Conservation (phyloP, 2,329 filamentous ascomycete genomes). For the Fusarium domesticum region DNA sequence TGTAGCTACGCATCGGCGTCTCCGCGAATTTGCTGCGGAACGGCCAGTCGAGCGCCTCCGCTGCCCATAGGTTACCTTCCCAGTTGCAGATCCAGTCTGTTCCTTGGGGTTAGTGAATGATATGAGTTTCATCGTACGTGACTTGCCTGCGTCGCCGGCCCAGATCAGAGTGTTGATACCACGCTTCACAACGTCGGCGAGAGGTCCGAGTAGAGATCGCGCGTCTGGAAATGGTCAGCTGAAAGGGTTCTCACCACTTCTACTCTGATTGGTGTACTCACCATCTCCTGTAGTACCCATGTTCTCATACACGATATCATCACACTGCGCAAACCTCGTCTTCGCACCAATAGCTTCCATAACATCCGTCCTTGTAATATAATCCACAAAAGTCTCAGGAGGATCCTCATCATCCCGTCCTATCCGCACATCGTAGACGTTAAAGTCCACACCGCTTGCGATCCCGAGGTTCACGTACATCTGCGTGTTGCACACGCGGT, state of each 20-base stretch:
- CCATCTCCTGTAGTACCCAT: conserved; percentile 25
- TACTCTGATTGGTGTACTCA: conserved; percentile 5
- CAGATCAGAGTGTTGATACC: conserved; percentile 50
- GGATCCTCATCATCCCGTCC: conserved; percentile 19
- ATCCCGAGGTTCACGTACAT: conserved; percentile 27
- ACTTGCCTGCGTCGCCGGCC: conserved; percentile 50
- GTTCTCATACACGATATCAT: conserved; percentile 22
- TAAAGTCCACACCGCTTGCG: conserved; percentile 34
- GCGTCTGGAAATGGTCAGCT: conserved; percentile 30
- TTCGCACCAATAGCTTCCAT: conserved; percentile 27
- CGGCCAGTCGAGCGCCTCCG: conserved; percentile 44
- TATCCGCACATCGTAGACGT: conserved; percentile 47
- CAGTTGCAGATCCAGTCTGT: conserved; percentile 59
- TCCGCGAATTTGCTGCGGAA: conserved; percentile 39
- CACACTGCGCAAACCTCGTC: conserved; percentile 26
- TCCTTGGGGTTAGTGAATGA: conserved; percentile 1
- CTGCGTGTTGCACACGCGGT: conserved; percentile 26
- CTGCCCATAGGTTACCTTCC: conserved; percentile 47
- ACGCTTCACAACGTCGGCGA: conserved; percentile 45
- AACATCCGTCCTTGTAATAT: conserved; percentile 23
- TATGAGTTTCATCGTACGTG: not conserved
- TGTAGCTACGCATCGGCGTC: conserved; percentile 40
- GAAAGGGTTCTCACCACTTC: not conserved
- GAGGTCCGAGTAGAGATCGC: conserved; percentile 43
- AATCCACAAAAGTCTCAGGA: conserved; percentile 25